Evolutionary conservation across 257 asterid genomes (phyloP), one percentile per base, ranked within the genome.

Genomic region (Anisodus acutangulus): DNA sequence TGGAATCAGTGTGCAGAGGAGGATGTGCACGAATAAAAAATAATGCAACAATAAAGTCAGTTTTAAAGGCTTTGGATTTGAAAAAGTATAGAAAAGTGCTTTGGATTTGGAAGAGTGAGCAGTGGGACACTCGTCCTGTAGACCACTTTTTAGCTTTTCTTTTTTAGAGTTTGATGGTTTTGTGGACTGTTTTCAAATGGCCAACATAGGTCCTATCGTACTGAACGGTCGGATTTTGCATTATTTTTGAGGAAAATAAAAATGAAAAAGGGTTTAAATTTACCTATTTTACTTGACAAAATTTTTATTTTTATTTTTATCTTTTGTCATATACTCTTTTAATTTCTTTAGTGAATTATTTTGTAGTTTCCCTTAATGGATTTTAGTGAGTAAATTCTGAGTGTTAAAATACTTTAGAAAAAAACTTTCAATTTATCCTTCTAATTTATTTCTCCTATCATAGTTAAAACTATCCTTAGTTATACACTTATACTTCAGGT

Each of bases 1-100:
- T 47, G 80, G 43, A 47, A 49, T 74, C 80, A 74, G 43, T 47
- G 0, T 66, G 72, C 72, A 66, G 31, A 31, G 43, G 31, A 4
- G 59, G 39, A 47, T 49, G 60, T 74, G 80, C 80, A 49, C 60
- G 80, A 74, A 60, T 47, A 47, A n/a, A 47, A 71, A 9, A 71
- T 43, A 71, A 71, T 74, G 62, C 19, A 19, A 74, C 41, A 12
- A 49, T 49, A 49, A 47, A 19, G n/a, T 49, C 2, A 49, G 59
- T 19, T 74, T 71, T 43, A 47, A 74, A 37, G 19, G 57, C 60
- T n/a, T 19, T 47, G 43, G 80, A 49, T 49, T 74, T 66, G 0
- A 8, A 62, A 62, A 62, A 60, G 64, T 2, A 55, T n/a, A 13
- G 49, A 37, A 15, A 35, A 35, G 31, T 41, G 37, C 4, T 17